Percentiles rank a stretch among this genome's conserved stretches.
These are phyloP conservation scores for Macrolepiota fuliginosa DNA, from an alignment of 768 basidiomycete species.

Conservation along the genomic window DNA sequence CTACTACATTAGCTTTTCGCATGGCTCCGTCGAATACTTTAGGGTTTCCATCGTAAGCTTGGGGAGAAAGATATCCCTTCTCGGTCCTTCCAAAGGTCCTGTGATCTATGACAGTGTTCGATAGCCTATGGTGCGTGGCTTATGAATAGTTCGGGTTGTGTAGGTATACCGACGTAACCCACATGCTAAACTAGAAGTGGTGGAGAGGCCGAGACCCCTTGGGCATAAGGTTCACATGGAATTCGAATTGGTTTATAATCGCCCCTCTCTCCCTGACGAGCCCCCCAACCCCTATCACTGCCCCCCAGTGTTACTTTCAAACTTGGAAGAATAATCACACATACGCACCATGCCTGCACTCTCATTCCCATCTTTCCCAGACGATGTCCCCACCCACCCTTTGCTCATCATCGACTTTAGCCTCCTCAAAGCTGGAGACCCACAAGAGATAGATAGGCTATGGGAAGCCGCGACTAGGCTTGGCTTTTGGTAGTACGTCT, in stretches of 20 bases:
- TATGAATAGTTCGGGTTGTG: not conserved
- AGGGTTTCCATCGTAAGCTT: not conserved
- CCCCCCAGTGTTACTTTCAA: not conserved
- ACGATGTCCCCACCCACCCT: constrained; percentile 50
- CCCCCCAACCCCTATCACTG: not conserved
- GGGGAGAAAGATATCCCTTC: not conserved
- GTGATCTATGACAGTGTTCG: not conserved
- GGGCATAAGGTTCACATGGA: not conserved
- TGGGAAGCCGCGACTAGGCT: constrained; percentile 57
- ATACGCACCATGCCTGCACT: constrained; percentile 17
- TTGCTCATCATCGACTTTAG: constrained; percentile 55
- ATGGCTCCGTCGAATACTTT: not conserved
- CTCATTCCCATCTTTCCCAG: constrained; percentile 43
- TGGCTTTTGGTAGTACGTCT: constrained; percentile 67
- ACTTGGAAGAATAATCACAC: not conserved
- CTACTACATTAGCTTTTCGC: not conserved
- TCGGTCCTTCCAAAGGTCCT: not conserved
- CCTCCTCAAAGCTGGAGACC: constrained; percentile 39
- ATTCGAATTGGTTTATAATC: not conserved
- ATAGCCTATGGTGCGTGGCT: not conserved
- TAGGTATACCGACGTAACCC: not conserved
- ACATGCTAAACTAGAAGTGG: not conserved
- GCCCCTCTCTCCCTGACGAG: not conserved
- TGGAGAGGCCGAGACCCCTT: not conserved
- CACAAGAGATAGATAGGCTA: constrained; percentile 44